Conservation (phyloP, 305 asterid genomes). For the Fraxinus ornus region DNA sequence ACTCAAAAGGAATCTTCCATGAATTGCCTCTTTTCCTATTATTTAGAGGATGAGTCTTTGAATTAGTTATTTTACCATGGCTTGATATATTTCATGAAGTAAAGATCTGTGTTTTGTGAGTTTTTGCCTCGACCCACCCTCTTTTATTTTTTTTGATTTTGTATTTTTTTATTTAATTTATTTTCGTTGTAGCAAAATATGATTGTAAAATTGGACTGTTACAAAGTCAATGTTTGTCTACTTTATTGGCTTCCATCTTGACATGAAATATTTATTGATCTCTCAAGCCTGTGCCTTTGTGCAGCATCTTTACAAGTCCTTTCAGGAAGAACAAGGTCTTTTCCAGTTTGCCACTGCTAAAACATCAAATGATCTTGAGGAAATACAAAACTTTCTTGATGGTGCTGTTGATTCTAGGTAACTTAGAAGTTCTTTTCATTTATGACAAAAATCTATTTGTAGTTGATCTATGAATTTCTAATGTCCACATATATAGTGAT, state of each 20-base stretch:
- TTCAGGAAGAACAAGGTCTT: slow-evolving; percentile 75
- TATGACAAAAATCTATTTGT: neutral
- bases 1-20: neutral
- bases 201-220: slow-evolving; percentile 11
- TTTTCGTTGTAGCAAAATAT: neutral
- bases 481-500: slow-evolving; percentile 3
- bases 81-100: neutral
- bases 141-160: too few relatives aligned
- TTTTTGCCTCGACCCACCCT: neutral
- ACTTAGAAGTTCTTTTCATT: neutral
- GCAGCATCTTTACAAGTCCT: slow-evolving; percentile 87
- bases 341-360: slow-evolving; percentile 80
- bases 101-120: neutral
- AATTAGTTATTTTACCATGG: neutral
- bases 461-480: neutral
- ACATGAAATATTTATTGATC: slow-evolving; percentile 15
- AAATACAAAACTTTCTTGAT: slow-evolving; percentile 87
- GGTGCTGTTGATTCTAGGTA: slow-evolving; percentile 87
- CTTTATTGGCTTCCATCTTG: slow-evolving; percentile 9
- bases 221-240: neutral
- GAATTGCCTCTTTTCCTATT: neutral
- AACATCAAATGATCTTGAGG: slow-evolving; percentile 87
- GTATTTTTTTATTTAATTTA: too few relatives aligned
- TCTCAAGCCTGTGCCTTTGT: slow-evolving; percentile 25
- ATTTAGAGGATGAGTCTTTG: neutral